Evolutionary conservation across 495 filamentous ascomycete genomes (phyloP).

Genomic region (Neurospora cerealis): DNA sequence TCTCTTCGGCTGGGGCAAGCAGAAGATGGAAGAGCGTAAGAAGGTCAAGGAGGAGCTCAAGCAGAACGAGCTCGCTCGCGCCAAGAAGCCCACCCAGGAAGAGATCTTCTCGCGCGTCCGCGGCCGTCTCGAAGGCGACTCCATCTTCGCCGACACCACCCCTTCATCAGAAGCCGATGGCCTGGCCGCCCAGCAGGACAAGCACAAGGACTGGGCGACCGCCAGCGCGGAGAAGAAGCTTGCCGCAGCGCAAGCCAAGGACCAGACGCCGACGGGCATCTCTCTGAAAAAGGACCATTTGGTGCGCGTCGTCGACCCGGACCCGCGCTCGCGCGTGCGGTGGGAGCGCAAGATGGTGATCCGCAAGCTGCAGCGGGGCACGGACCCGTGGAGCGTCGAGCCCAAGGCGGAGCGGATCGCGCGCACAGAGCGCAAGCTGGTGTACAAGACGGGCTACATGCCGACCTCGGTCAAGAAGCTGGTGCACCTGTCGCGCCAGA

Average conservation of each 20-base stretch:
- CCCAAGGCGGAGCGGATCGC: slow-evolving; percentile 51
- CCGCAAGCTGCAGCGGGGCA: slow-evolving; percentile 44
- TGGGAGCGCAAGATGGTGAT: slow-evolving; percentile 79
- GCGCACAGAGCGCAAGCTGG: slow-evolving; percentile 61
- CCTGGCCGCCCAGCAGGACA: slow-evolving; percentile 14
- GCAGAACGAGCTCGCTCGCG: slow-evolving; percentile 12
- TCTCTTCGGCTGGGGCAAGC: not conserved
- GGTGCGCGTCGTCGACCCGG: slow-evolving; percentile 55
- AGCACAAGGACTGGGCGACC: slow-evolving; percentile 10
- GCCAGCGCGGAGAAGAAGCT: not conserved
- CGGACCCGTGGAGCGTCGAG: slow-evolving; percentile 51
- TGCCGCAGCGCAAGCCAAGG: not conserved
- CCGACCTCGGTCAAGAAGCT: slow-evolving; percentile 87
- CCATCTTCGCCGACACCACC: slow-evolving; percentile 42
- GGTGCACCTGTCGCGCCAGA: slow-evolving; percentile 69
- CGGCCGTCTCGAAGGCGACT: slow-evolving; percentile 26
- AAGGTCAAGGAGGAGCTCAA: slow-evolving; percentile 5
- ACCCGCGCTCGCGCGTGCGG: slow-evolving; percentile 51
- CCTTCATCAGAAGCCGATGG: slow-evolving; percentile 21
- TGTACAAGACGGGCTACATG: slow-evolving; percentile 53
- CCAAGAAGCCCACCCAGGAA: slow-evolving; percentile 10
- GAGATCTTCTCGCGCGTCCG: slow-evolving; percentile 16
- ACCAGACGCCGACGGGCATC: slow-evolving; percentile 1
- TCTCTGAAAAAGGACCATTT: slow-evolving; percentile 36
- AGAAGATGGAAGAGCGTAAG: not conserved